Evolutionary conservation across 805 yeast genomes (phyloP), one percentile per base, ranked within the genome.

Genomic region (Hanseniaspora clermontiae): DNA sequence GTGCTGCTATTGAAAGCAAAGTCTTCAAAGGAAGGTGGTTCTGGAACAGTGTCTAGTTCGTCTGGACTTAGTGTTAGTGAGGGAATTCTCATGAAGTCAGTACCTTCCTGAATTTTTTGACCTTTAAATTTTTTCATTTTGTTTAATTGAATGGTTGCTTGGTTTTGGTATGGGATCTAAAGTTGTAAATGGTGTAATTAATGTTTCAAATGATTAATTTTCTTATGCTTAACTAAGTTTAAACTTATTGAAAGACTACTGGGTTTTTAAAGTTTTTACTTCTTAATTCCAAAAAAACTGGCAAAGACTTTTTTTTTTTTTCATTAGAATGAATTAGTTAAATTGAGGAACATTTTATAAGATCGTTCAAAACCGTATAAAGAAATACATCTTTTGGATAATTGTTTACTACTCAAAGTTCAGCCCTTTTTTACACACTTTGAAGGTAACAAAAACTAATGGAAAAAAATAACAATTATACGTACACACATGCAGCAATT

Each of bases 121-220:
- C 70, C 70, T 57, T 64, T 59, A 58, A 64, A 67, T 43, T 64
- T 63, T 52, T 66, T 62, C 46, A 65, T 66, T 70, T 66, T 67
- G 27, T 49, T 29, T 39, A 12, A 1, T 38, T 31, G 34, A 20
- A 1, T 37, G 38, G 8, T 10, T 34, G 3, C 27, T 31, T 37
- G 38, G 27, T n/a, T n/a, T n/a, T n/a, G 14, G 38, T 36, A 10
- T 36, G 38, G 15, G 12, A 34, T 36, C 14, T 36, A 38, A 11
- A 12, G 27, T 40, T 29, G 29, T 38, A 37, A 20, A 5, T 38
- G 31, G 14, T 19, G 15, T 24, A 31, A 4, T n/a, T 47, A 3
- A 7, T 40, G 19, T 40, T 38, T 38, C 31, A 20, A 43, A 29
- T 31, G 10, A 31, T 8, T 15, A n/a, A n/a, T 24, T 24, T 24